Base-by-base conservation (phyloP, 116 monocot genomes). In the Trichopus zeylanicus region DNA sequence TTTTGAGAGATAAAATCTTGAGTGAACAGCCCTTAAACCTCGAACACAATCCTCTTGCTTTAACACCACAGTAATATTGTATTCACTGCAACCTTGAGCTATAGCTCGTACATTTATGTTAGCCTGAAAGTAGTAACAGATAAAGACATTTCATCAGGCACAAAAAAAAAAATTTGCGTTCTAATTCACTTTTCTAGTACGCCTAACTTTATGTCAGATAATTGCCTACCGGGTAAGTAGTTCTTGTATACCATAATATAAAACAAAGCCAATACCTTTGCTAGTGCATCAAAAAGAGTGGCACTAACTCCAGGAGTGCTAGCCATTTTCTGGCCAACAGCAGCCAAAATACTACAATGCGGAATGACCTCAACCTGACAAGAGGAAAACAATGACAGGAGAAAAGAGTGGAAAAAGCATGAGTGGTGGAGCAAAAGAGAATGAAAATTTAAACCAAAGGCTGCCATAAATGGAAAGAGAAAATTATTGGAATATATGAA, bases 221-320 rank as follows among this genome's bases (percentile, higher is more conserved):
- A 35, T 48, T 48, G 22, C 3, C 22, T 24, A 49, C 23, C 3
- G 16, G n/a, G 8, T n/a, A 42, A 16, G 42, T n/a, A 5, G 6
- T 1, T 21, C 19, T 49, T 49, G 4, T 49, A 49, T 24, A 48
- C 6, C 34, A 35, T 6, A 35, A 35, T 35, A n/a, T n/a, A n/a
- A n/a, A n/a, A n/a, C n/a, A n/a, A n/a, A n/a, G n/a, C n/a, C n/a
- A 42, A 30, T 70, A 90, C 97, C 97, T 97, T 97, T 39, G 97
- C 97, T 47, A 97, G 46, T 65, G 97, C 84, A 71, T 91, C 97
- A 84, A 97, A 95, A 81, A 97, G 91, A 31, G 82, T 90, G 37
- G 97, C 97, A 77, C 97, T 84, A 67, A 91, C 91, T 73, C 97
- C 97, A 60, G 90, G 87, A 32, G 97, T 91, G 52, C 97, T 97